These are phyloP conservation scores for Cichorium intybus DNA, from an alignment of 140 eudicot species.

Conservation along the genomic window DNA sequence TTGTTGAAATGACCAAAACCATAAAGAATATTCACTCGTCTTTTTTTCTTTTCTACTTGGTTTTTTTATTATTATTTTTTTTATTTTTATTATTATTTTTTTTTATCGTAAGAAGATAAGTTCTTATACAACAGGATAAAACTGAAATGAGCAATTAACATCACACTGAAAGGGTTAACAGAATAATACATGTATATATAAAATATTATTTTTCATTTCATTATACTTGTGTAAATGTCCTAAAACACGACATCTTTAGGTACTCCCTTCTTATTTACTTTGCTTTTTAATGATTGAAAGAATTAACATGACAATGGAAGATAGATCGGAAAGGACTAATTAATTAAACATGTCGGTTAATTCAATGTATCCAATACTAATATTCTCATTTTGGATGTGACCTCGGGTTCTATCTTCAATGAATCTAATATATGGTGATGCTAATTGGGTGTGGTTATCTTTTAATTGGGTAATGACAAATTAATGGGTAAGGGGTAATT, in stretches of 20 bases:
- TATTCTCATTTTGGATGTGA: slow-evolving; percentile 6
- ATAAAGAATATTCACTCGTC: background rate
- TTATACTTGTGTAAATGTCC: background rate
- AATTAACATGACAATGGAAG: too few relatives aligned
- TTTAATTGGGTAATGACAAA: slow-evolving; percentile 12
- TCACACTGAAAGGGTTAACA: background rate
- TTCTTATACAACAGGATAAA: background rate
- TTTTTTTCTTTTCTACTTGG: background rate
- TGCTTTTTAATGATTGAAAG: too few relatives aligned
- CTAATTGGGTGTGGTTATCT: slow-evolving; percentile 14
- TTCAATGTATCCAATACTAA: slow-evolving; percentile 11
- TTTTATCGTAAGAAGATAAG: background rate
- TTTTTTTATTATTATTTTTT: too few relatives aligned
- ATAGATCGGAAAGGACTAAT: slow-evolving; percentile 1
- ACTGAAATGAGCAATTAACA: background rate
- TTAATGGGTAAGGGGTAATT: slow-evolving; percentile 25
- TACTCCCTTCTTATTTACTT: background rate
- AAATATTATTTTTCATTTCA: background rate
- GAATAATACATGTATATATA: slow-evolving; percentile 8
- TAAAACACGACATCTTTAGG: background rate
- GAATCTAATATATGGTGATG: slow-evolving; percentile 17
- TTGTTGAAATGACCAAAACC: background rate
- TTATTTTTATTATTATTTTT: too few relatives aligned
- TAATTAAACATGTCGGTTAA: background rate
- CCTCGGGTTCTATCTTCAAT: slow-evolving; percentile 15